A percentile compares a stretch with the other conserved stretches of the same genome.
phyloP scores from a whole-genome alignment of 2,329 filamentous ascomycete genomes.

The Cadophora luteo-olivacea region DNA sequence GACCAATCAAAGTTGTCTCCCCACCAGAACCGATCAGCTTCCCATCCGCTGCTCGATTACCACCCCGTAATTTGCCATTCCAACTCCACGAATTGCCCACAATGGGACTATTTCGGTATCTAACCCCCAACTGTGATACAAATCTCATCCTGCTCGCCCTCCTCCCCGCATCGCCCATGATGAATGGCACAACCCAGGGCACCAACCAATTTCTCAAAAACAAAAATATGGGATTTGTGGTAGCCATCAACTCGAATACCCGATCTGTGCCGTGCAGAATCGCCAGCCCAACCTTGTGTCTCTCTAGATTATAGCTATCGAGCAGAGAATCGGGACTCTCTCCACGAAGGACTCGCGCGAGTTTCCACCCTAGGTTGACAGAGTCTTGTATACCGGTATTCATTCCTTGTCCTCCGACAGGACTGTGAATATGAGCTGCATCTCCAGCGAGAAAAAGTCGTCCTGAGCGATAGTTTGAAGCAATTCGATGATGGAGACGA shows the following conservation, averaged over 20 bases:
- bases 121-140: constrained; percentile 51
- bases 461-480: constrained; percentile 51
- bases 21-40: constrained; percentile 28
- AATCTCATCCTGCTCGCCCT: constrained; percentile 43
- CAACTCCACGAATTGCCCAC: constrained; percentile 45
- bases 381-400: constrained; percentile 48
- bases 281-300: constrained; percentile 52
- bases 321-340: constrained; percentile 49
- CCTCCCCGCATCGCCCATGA: constrained; percentile 38
- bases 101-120: constrained; percentile 50
- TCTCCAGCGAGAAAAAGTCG: constrained; percentile 47
- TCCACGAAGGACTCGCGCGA: constrained; percentile 47
- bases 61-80: constrained; percentile 50
- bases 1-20: constrained; percentile 17
- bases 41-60: constrained; percentile 54
- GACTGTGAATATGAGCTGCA: constrained; percentile 47
- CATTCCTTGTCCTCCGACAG: constrained; percentile 48
- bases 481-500: constrained; percentile 52
- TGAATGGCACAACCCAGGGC: constrained; percentile 48
- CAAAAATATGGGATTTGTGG: constrained; percentile 46
- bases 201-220: constrained; percentile 49
- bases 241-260: constrained; percentile 49
- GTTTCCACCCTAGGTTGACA: constrained; percentile 47
- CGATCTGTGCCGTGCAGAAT: constrained; percentile 52
- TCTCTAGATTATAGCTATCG: constrained; percentile 55